Conservation (phyloP, 2,329 filamentous ascomycete species). For the Talaromyces atroroseus region DNA sequence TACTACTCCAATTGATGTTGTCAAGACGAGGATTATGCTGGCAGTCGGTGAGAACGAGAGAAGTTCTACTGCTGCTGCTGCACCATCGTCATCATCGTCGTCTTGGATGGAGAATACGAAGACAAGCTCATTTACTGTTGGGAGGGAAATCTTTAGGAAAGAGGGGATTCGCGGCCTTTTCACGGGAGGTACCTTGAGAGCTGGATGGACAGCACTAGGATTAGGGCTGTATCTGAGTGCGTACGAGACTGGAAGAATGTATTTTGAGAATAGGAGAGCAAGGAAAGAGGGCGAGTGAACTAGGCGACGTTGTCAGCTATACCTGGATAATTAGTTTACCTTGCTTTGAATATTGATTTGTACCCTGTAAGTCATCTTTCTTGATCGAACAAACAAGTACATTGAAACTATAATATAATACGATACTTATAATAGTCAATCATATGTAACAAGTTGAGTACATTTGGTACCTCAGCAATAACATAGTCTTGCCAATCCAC, state of each 20-base stretch:
- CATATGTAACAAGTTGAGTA: constrained; percentile 5
- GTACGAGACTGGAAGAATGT: constrained; percentile 73
- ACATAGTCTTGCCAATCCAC: not conserved
- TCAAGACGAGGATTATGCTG: constrained; percentile 88
- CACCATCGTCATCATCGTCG: constrained; percentile 1
- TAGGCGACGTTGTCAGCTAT: not conserved
- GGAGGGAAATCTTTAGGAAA: constrained; percentile 59
- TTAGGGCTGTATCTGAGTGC: constrained; percentile 79
- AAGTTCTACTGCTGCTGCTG: not conserved
- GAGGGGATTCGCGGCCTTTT: constrained; percentile 71
- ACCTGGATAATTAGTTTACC: not conserved
- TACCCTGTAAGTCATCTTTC: not conserved
- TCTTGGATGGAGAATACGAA: constrained; percentile 9
- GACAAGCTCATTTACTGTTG: constrained; percentile 47
- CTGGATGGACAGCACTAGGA: constrained; percentile 74
- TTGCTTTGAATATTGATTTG: not conserved
- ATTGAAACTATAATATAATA: not conserved
- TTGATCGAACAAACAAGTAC: no score
- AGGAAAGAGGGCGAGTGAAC: not conserved
- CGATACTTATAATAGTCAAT: not conserved
- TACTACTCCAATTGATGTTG: constrained; percentile 85
- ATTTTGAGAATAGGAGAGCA: constrained; percentile 33
- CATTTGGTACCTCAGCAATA: not conserved
- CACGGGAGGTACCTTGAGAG: constrained; percentile 63
- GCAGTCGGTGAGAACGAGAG: not conserved